Evolutionary conservation across 345 rosid genomes (phyloP).

Genomic region (Clausena lansium): DNA sequence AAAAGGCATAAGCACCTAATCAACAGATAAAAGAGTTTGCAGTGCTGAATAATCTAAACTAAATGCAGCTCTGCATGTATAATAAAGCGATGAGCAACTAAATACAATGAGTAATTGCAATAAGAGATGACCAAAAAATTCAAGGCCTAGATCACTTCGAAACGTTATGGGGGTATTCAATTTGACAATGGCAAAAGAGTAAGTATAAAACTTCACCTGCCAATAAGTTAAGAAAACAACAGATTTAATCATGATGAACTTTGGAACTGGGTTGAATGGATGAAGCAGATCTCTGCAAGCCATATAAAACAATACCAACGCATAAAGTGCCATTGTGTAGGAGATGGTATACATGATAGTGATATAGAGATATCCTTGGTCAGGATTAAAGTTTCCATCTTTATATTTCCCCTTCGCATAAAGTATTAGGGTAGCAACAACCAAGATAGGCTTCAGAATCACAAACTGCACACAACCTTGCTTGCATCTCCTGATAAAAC

Average conservation of each 20-base stretch:
- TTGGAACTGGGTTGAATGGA: constrained; percentile 99
- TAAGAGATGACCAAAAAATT: background rate
- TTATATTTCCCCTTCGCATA: constrained; percentile 93
- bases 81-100: background rate
- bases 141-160: background rate
- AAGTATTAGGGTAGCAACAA: constrained; percentile 79
- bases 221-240: constrained; percentile 97
- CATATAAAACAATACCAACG: constrained; percentile 79
- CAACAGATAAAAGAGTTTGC: background rate
- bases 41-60: background rate
- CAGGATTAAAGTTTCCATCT: constrained; percentile 95
- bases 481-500: constrained; percentile 95
- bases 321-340: constrained; percentile 86
- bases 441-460: constrained; percentile 89
- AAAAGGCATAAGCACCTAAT: background rate
- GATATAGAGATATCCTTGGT: constrained; percentile 83
- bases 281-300: constrained; percentile 98
- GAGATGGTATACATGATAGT: constrained; percentile 92
- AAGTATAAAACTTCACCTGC: constrained; percentile 61
- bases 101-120: background rate
- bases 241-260: constrained; percentile 90
- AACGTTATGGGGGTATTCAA: background rate
- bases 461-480: constrained; percentile 99
- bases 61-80: background rate
- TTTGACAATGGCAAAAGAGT: background rate